Evolutionary conservation across 1,139 yeast genomes (phyloP).

Genomic region (Kurtzmaniella quercitrusa): DNA sequence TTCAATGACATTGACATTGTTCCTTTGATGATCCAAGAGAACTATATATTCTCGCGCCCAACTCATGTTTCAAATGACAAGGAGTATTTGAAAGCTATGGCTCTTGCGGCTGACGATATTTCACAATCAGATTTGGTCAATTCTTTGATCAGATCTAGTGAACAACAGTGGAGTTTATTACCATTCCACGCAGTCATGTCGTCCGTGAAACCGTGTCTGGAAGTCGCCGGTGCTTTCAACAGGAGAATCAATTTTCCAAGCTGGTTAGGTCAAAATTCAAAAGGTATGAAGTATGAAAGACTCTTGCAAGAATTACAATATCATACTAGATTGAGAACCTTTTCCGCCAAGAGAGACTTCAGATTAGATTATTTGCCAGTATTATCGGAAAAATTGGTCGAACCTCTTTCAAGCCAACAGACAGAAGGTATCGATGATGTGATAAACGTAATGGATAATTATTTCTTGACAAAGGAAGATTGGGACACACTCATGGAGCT

Average conservation of each 20-base stretch:
- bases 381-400: slow-evolving; percentile 49
- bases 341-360: slow-evolving; percentile 71
- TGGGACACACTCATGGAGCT: slow-evolving; percentile 83
- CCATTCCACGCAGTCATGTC: slow-evolving; percentile 92
- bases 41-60: slow-evolving; percentile 70
- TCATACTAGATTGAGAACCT: slow-evolving; percentile 76
- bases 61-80: slow-evolving; percentile 29
- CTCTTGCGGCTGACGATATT: slow-evolving; percentile 81
- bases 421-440: slow-evolving; percentile 64
- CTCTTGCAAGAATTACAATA: slow-evolving; percentile 84
- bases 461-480: slow-evolving; percentile 83
- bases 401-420: slow-evolving; percentile 52
- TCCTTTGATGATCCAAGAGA: slow-evolving; percentile 95
- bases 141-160: slow-evolving; percentile 77
- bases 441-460: slow-evolving; percentile 71
- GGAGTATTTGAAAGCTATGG: slow-evolving; percentile 59
- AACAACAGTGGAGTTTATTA: slow-evolving; percentile 93
- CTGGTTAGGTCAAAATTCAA: slow-evolving; percentile 91
- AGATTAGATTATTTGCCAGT: slow-evolving; percentile 75
- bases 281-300: slow-evolving; percentile 72
- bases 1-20: slow-evolving; percentile 94
- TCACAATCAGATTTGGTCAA: slow-evolving; percentile 81
- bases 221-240: slow-evolving; percentile 67
- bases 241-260: slow-evolving; percentile 77
- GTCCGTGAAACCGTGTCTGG: slow-evolving; percentile 74